Evolutionary conservation across 352 stramenopile genomes (phyloP).

Genomic region (Aphanomyces stellatus): DNA sequence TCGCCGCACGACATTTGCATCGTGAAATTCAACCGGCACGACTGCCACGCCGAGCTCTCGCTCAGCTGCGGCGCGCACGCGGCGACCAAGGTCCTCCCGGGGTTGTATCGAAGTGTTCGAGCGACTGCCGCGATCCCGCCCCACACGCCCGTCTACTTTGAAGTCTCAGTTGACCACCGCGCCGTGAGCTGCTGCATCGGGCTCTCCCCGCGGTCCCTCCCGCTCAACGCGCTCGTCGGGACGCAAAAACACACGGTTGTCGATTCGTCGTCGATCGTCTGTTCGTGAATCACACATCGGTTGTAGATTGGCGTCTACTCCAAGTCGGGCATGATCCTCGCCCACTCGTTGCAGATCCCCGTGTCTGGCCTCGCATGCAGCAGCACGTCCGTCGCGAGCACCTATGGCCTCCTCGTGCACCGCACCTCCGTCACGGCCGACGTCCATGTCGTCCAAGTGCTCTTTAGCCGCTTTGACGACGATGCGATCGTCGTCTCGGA

Average conservation of each 20-base stretch:
- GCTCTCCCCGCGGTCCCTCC: constrained; percentile 62
- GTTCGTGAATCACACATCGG: background rate
- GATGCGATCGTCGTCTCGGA: constrained; percentile 9
- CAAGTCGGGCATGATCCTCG: constrained; percentile 53
- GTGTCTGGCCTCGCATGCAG: constrained; percentile 48
- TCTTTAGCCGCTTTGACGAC: background rate
- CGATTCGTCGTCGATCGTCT: background rate
- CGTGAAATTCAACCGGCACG: constrained; percentile 51
- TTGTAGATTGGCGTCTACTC: constrained; percentile 75
- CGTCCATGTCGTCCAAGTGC: constrained; percentile 6
- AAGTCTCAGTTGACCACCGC: constrained; percentile 63
- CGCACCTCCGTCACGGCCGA: background rate
- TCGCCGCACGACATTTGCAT: constrained; percentile 20
- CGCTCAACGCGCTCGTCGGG: constrained; percentile 68
- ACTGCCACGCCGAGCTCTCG: constrained; percentile 81
- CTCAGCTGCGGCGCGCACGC: constrained; percentile 78
- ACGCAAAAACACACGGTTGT: constrained; percentile 65
- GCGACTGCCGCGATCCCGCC: constrained; percentile 46
- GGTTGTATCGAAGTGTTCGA: constrained; percentile 77
- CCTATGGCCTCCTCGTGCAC: constrained; percentile 65
- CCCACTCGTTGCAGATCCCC: constrained; percentile 34
- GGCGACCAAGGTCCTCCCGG: constrained; percentile 55
- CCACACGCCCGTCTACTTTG: constrained; percentile 78
- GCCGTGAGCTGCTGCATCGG: constrained; percentile 68
- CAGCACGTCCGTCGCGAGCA: constrained; percentile 46